Percentiles rank a stretch among this genome's conserved stretches.
Evolutionary conservation across 371 early-diverging fungal species (phyloP).

Genomic region (Mucor racemosus): DNA sequence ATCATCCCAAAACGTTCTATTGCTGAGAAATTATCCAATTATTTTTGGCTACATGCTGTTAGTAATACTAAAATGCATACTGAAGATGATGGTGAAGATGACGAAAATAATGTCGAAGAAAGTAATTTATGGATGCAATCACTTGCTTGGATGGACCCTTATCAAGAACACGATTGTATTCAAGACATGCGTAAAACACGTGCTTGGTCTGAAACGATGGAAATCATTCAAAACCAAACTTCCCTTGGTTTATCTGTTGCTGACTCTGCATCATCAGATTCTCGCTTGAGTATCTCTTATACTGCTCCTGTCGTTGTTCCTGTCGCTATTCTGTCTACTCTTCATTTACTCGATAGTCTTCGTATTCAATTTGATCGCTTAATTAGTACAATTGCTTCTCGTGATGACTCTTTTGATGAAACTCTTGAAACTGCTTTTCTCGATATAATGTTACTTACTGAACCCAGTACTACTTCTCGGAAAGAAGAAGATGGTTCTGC

Average conservation of each 20-base stretch:
- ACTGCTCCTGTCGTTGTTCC: constrained; percentile 38
- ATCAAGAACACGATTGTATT: constrained; percentile 27
- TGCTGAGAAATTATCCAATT: constrained; percentile 26
- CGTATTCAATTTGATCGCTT: constrained; percentile 45
- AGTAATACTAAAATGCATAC: constrained; percentile 27
- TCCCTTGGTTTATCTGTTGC: constrained; percentile 29
- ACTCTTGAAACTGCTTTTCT: constrained; percentile 35
- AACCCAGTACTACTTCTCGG: neutral
- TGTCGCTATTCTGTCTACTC: constrained; percentile 34
- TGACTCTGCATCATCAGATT: constrained; percentile 23
- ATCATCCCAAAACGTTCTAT: constrained; percentile 30
- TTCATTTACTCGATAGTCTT: constrained; percentile 43
- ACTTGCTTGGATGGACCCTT: constrained; percentile 30
- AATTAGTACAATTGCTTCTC: constrained; percentile 34
- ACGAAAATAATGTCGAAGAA: constrained; percentile 35
- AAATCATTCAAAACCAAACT: constrained; percentile 26
- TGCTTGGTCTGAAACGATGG: constrained; percentile 44
- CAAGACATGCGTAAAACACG: constrained; percentile 34
- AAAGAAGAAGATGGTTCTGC: constrained; percentile 7
- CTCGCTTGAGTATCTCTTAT: constrained; percentile 28
- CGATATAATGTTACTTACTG: constrained; percentile 33
- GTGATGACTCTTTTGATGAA: constrained; percentile 6
- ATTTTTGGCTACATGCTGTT: constrained; percentile 43
- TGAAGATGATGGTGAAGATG: constrained; percentile 37
- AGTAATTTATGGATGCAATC: constrained; percentile 30